Evolutionary conservation across 2,329 filamentous ascomycete genomes (phyloP), one percentile per base, ranked within the genome.

Genomic region (Nigrograna mackinnonii): DNA sequence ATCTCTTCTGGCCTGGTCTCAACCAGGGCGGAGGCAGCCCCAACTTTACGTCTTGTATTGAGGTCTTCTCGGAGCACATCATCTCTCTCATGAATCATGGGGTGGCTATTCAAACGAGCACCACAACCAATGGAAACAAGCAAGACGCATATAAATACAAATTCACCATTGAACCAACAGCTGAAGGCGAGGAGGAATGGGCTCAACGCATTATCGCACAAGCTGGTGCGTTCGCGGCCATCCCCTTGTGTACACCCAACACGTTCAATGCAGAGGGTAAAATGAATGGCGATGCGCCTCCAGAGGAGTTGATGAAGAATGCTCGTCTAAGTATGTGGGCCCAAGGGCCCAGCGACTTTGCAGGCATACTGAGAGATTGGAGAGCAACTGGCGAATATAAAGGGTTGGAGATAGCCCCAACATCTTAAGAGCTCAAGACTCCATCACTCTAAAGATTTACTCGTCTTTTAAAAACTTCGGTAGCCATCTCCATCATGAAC

Each of bases 201-300:
- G 9, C 24, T 28, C 24, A 28, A 9, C 9, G n/a, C 9, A 28
- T 28, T 28, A 9, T 28, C 9, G n/a, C 24, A 9, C 9, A n/a
- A n/a, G 24, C 24, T 9, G 9, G 9, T 28, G 9, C 9, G 24
- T 28, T 28, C n/a, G 24, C n/a, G 9, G 24, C 9, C n/a, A n/a
- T 28, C n/a, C 9, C n/a, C 24, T 9, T 9, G 9, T 28, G 24
- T n/a, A 28, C 24, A 9, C 24, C 24, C 9, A n/a, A n/a, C n/a
- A 9, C n/a, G 9, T 9, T 28, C 24, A 28, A 28, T 28, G n/a
- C 9, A 9, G 24, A 28, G n/a, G 24, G 24, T 28, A n/a, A 28
- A n/a, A 28, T n/a, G 24, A n/a, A 28, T n/a, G n/a, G 24, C 9
- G 74, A 67, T 7, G 17, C 16, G 7, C 9, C 9, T 7, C 31